Percentiles rank a stretch among this genome's conserved stretches.
phyloP scores from a whole-genome alignment of 2,329 filamentous ascomycete genomes.

The Ciborinia camelliae region DNA sequence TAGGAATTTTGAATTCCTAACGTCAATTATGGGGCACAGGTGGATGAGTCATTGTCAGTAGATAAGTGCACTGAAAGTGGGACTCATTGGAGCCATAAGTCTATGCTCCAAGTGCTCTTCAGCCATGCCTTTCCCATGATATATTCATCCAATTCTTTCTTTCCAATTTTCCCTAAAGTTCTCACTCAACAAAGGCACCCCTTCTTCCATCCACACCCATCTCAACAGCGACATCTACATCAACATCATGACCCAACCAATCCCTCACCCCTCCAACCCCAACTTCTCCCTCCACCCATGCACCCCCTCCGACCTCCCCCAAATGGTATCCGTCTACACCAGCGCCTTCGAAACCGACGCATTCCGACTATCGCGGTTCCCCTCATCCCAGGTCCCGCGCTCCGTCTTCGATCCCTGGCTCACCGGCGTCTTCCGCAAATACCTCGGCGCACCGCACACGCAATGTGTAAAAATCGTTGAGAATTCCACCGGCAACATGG shows the following conservation, averaged over 20 bases:
- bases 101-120: not conserved
- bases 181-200: not conserved
- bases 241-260: not conserved
- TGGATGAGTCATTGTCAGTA: not conserved
- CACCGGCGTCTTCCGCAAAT: conserved; percentile 29
- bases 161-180: not conserved
- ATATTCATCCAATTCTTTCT: not conserved
- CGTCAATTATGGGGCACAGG: no score
- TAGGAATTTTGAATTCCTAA: not conserved
- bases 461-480: conserved; percentile 40
- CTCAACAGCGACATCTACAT: no score
- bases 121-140: not conserved
- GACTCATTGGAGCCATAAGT: not conserved
- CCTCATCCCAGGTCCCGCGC: conserved; percentile 17
- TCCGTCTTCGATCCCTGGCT: conserved; percentile 35
- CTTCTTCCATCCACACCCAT: not conserved
- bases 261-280: not conserved
- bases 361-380: conserved; percentile 34
- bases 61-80: not conserved
- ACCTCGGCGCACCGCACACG: conserved; percentile 34
- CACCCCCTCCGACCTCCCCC: conserved; percentile 35
- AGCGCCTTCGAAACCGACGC: conserved; percentile 31
- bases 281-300: conserved; percentile 24
- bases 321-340: conserved; percentile 36
- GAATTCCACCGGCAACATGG: conserved; percentile 31